Percentiles rank a stretch among this genome's conserved stretches.
phyloP scores from a whole-genome alignment of 805 yeast genomes.

The Tanozyma kutaoensis region DNA sequence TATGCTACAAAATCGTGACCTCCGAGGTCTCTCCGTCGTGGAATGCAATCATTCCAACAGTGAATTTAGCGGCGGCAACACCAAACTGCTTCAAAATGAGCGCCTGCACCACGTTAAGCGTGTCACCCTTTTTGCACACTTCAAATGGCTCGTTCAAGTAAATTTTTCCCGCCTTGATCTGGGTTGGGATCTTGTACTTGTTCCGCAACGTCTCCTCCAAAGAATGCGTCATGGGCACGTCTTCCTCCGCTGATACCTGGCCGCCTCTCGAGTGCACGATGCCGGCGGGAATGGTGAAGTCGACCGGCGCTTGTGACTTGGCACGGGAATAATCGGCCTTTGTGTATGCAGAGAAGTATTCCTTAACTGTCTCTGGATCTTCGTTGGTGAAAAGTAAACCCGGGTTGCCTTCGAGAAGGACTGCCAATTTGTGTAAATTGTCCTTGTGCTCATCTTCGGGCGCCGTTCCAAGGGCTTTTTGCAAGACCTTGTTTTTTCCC shows the following conservation, averaged over 20 bases:
- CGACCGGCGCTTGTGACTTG: conserved; percentile 70
- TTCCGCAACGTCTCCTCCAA: conserved; percentile 87
- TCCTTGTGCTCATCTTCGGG: conserved; percentile 86
- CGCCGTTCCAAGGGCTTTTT: conserved; percentile 81
- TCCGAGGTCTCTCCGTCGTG: conserved; percentile 49
- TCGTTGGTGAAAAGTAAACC: conserved; percentile 89
- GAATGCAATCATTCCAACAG: conserved; percentile 65
- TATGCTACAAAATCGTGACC: neutral
- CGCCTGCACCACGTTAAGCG: conserved; percentile 81
- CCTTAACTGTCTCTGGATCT: conserved; percentile 72
- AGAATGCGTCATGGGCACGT: conserved; percentile 93
- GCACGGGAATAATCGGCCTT: conserved; percentile 85
- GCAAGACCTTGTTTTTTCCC: conserved; percentile 89
- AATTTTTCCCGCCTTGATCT: conserved; percentile 81
- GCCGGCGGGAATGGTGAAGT: conserved; percentile 82
- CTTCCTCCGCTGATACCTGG: conserved; percentile 78
- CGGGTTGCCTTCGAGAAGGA: conserved; percentile 58
- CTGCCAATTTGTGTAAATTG: conserved; percentile 58
- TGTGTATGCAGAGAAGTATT: conserved; percentile 69
- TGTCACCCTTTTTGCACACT: conserved; percentile 72
- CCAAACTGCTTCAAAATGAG: conserved; percentile 90
- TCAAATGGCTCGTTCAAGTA: conserved; percentile 59
- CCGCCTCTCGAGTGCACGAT: conserved; percentile 93
- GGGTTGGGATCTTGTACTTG: conserved; percentile 83
- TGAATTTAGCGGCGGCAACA: conserved; percentile 84